Conservation (phyloP, 2,329 filamentous ascomycete species). For the Lasiodiplodia theobromae region DNA sequence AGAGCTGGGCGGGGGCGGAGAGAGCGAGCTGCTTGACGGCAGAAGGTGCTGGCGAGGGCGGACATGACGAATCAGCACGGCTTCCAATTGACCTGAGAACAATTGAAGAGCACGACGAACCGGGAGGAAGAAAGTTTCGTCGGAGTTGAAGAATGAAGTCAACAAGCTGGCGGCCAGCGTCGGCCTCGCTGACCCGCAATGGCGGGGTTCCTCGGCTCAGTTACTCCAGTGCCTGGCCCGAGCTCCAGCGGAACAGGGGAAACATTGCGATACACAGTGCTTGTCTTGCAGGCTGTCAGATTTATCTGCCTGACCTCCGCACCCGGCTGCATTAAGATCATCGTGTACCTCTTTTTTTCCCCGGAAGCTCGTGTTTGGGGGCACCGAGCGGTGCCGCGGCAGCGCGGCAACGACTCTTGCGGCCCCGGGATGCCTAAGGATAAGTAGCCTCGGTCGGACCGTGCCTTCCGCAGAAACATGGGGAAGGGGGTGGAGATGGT, state of each 20-base stretch:
- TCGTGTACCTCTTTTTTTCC: neutral
- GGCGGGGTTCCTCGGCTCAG: constrained; percentile 23
- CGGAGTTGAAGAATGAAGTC: neutral
- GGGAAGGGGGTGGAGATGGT: constrained; percentile 1
- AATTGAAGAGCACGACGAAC: constrained; percentile 25
- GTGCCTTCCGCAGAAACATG: constrained; percentile 12
- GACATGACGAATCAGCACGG: constrained; percentile 43
- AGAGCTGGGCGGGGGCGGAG: constrained; percentile 42
- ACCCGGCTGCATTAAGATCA: neutral
- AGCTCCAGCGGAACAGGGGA: constrained; percentile 1
- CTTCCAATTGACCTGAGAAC: constrained; percentile 25
- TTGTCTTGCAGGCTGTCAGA: neutral
- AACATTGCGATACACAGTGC: neutral
- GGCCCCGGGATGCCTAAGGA: neutral
- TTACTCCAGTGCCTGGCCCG: constrained; percentile 10
- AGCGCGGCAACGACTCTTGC: neutral
- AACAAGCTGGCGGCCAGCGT: constrained; percentile 12
- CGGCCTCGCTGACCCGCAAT: constrained; percentile 13
- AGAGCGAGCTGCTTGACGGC: constrained; percentile 47
- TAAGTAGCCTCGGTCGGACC: constrained; percentile 9
- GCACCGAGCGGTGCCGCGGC: neutral
- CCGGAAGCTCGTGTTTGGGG: neutral
- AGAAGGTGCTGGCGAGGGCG: constrained; percentile 51
- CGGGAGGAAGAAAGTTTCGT: neutral
- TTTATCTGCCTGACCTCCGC: neutral